Base-by-base conservation (phyloP, 2,329 filamentous ascomycete genomes). In the Trichophyton benhamiae region DNA sequence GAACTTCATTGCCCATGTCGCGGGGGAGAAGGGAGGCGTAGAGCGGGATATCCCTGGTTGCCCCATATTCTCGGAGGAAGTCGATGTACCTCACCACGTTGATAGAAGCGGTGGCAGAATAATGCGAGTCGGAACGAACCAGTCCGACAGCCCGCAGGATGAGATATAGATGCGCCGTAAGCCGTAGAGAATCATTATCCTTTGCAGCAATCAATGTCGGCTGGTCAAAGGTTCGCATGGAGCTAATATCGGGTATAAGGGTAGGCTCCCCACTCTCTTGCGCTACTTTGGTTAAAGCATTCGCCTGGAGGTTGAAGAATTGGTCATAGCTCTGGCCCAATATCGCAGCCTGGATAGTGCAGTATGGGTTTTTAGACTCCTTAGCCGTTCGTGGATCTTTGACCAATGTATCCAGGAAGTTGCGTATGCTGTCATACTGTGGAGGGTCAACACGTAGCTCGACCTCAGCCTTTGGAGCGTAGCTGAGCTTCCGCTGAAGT, bases 61-160 rank as follows among this genome's bases (percentile, higher is more conserved):
- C 83, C 38, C 85, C 83, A 15, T 83, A 83, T 55, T 87, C 80
- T 49, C 88, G 84, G 42, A 99, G 76, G 63, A 88, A 86, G 67
- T 88, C 87, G 61, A 95, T 87, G 71, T 97, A 97, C 3, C 84
- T 86, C 0, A 87, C 84, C 59, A 96, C 79, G 55, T 92, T 84
- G 68, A 74, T 63, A 6, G 73, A 72, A 2, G 71, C 70, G 0
- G 88, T 89, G 68, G 95, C 87, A 65, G 86, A 82, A 15, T 80
- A 80, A 59, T 78, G 76, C 38, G 79, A 74, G 33, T 79, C 76
- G 17, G 76, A 70, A 57, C 79, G 77, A 57, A 78, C 74, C 60
- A 78, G 71, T 15, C 79, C 79, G 15, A 87, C 76, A 55, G 79
- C 80, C 67, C 85, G 84, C 46, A 92, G 80, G 15, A 89, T 77